phyloP scores from a whole-genome alignment of 768 basidiomycete genomes.

The Leucosporidium yakuticum region DNA sequence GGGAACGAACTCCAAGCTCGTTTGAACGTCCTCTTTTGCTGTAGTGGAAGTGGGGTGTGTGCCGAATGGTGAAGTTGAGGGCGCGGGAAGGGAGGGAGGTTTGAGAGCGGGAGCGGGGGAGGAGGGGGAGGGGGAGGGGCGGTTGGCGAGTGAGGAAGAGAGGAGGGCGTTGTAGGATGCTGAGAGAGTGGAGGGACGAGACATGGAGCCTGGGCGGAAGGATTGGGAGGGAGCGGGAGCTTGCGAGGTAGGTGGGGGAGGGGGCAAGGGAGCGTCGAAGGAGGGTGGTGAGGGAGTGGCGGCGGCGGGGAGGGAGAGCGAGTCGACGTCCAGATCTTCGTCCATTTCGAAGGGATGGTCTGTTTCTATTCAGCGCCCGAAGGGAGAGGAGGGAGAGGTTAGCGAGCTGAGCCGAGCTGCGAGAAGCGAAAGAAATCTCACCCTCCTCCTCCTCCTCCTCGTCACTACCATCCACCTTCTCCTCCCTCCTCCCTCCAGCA shows the following conservation, averaged over 20 bases:
- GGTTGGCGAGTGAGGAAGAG: background rate
- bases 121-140: background rate
- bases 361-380: background rate
- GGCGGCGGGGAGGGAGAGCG: background rate
- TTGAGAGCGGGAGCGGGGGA: background rate
- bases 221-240: background rate
- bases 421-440: background rate
- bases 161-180: slow-evolving; percentile 30
- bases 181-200: slow-evolving; percentile 25
- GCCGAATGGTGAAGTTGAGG: slow-evolving; percentile 4
- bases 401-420: too few relatives aligned
- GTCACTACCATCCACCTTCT: background rate
- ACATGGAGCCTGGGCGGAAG: slow-evolving; percentile 16
- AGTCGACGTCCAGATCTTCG: slow-evolving; percentile 17
- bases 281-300: background rate
- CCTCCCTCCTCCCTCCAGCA: background rate
- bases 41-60: background rate
- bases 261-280: background rate
- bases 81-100: background rate
- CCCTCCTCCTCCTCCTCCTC: background rate
- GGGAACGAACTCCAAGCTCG: background rate
- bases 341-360: slow-evolving; percentile 27
- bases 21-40: slow-evolving; percentile 7
- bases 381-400: background rate
- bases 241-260: background rate